A percentile compares a stretch with the other conserved stretches of the same genome.
Evolutionary conservation across 2,329 filamentous ascomycete species (phyloP).

Genomic region (Colletotrichum spinosum): DNA sequence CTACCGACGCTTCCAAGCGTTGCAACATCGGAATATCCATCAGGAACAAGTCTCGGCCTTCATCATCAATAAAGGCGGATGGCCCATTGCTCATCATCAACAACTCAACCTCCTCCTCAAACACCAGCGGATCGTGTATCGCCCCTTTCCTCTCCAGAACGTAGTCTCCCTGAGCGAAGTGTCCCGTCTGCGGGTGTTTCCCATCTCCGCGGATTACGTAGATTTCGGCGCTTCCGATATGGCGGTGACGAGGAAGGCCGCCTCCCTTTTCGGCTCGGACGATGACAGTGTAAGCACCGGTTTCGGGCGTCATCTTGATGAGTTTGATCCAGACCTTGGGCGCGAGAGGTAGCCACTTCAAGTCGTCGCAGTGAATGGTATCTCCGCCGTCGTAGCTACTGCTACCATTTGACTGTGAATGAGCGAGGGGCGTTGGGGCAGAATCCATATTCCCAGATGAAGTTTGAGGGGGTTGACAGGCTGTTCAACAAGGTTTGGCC

Average conservation of each 20-base stretch:
- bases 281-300: conserved; percentile 13
- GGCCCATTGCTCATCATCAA: conserved; percentile 7
- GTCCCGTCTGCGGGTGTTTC: conserved; percentile 5
- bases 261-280: conserved; percentile 14
- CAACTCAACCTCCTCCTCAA: conserved; percentile 9
- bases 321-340: conserved; percentile 12
- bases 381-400: background rate
- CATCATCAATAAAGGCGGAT: conserved; percentile 5
- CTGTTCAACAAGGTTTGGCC: background rate
- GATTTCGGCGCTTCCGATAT: conserved; percentile 7
- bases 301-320: conserved; percentile 4
- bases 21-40: conserved; percentile 23
- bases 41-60: background rate
- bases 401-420: background rate
- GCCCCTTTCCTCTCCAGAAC: background rate
- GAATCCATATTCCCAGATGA: background rate
- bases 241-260: conserved; percentile 7
- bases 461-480: background rate
- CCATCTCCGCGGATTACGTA: conserved; percentile 7
- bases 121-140: conserved; percentile 3
- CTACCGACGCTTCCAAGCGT: background rate
- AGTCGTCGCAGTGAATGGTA: conserved; percentile 9
- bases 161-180: background rate
- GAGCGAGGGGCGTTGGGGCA: background rate
- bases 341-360: background rate